A percentile compares a stretch with the other conserved stretches of the same genome.
phyloP scores from a whole-genome alignment of 2,329 filamentous ascomycete genomes.

The Fusarium sp. region DNA sequence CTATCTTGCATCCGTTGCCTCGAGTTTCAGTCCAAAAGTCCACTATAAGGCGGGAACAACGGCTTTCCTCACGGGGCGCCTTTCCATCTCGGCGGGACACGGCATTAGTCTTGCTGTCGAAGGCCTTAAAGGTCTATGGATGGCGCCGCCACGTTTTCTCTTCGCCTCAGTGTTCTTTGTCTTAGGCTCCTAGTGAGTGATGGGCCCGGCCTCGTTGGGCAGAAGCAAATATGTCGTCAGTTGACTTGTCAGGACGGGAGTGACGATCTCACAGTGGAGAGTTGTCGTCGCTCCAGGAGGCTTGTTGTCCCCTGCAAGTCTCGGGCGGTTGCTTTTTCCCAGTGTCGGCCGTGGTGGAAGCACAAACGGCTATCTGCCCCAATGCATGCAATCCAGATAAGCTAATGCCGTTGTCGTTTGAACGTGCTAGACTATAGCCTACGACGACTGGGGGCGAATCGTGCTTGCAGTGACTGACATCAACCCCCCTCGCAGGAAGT shows the following conservation, averaged over 20 bases:
- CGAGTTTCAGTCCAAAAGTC: slow-evolving; percentile 3
- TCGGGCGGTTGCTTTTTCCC: slow-evolving; percentile 1
- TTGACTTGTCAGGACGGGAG: background rate
- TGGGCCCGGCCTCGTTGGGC: background rate
- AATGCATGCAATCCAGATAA: background rate
- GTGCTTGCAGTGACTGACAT: background rate
- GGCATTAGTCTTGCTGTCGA: slow-evolving; percentile 14
- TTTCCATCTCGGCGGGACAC: background rate
- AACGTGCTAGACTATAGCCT: background rate
- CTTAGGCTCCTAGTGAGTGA: background rate
- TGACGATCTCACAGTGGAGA: background rate
- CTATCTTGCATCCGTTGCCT: background rate
- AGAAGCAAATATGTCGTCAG: slow-evolving; percentile 9
- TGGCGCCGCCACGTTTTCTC: slow-evolving; percentile 23
- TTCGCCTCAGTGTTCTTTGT: background rate
- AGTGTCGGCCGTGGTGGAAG: background rate
- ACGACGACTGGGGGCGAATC: background rate
- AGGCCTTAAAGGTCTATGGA: background rate
- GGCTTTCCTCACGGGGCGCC: background rate
- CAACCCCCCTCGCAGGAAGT: background rate
- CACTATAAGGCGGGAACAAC: background rate
- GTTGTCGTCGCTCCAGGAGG: background rate
- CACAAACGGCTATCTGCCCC: background rate
- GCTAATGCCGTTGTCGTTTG: background rate
- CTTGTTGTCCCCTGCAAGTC: background rate